Evolutionary conservation across 2,329 filamentous ascomycete genomes (phyloP), one percentile per base, ranked within the genome.

Genomic region (Calonectria leucothoes): DNA sequence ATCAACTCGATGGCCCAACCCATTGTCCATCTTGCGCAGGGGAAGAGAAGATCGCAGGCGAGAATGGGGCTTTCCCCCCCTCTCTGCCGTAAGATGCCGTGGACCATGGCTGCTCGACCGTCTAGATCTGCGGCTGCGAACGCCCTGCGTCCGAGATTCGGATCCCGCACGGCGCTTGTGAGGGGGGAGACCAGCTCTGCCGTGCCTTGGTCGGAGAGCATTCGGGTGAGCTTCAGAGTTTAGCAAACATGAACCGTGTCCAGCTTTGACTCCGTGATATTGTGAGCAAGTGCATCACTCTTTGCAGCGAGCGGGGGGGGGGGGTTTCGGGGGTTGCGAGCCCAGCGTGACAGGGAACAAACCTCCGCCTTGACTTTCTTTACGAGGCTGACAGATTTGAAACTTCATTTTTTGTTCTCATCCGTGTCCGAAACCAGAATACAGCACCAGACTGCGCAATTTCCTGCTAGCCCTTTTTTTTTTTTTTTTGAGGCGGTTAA

Each of bases 141-240:
- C 37, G n/a, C 11, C 31, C 51, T 59, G 61, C 61, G 61, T 70
- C 61, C 61, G 61, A 66, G 37, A 59, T 49, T 66, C 69, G 69
- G 69, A 59, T 49, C 27, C 7, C 31, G 27, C 45, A 51, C 27
- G 27, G 37, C 35, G 14, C 33, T 27, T 35, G 64, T 61, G 27
- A 17, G 33, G 55, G 55, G 31, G 55, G 6, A 52, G 15, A 37
- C 35, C 55, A 61, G 29, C 33, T 61, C 33, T 61, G 35, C n/a
- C 23, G 55, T 37, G 33, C 12, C 33, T 37, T 59, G 31, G n/a
- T 27, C 25, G 15, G 23, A 8, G 14, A 25, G 23, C 1, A 33
- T 61, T 61, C 23, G 4, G 25, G n/a, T 14, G 55, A 37, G 55
- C 55, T 39, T 61, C 23, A 37, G 15, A 15, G 39, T 27, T 61